These are phyloP conservation scores for Populus simonii DNA, from an alignment of 345 rosid genomes.

Conservation along the genomic window DNA sequence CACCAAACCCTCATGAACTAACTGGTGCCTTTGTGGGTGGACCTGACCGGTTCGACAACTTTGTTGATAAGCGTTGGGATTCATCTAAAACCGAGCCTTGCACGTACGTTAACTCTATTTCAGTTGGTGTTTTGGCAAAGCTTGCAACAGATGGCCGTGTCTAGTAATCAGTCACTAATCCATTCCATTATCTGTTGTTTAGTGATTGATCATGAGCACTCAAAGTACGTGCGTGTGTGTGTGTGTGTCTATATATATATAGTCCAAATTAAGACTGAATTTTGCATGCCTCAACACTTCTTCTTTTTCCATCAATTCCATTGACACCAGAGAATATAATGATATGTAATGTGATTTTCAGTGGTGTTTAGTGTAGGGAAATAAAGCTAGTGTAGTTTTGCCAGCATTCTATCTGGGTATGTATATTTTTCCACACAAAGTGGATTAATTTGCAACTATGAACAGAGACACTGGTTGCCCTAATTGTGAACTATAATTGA, in stretches of 20 bases:
- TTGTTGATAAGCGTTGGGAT: conserved; percentile 58
- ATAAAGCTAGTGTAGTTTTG: too few relatives aligned
- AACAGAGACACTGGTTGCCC: too few relatives aligned
- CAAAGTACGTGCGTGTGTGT: neutral
- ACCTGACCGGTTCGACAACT: conserved; percentile 67
- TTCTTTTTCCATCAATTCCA: too few relatives aligned
- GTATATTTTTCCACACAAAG: too few relatives aligned
- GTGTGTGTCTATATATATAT: too few relatives aligned
- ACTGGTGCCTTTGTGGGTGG: conserved; percentile 91
- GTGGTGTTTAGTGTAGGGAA: too few relatives aligned
- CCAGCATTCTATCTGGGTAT: too few relatives aligned
- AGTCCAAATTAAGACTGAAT: neutral
- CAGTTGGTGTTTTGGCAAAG: conserved; percentile 73
- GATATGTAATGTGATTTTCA: too few relatives aligned
- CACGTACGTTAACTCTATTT: conserved; percentile 73
- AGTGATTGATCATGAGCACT: neutral
- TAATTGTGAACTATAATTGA: too few relatives aligned
- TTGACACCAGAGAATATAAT: too few relatives aligned
- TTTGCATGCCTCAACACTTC: neutral
- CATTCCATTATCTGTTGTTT: neutral
- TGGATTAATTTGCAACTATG: too few relatives aligned
- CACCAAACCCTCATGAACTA: conserved; percentile 70
- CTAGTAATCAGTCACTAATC: neutral
- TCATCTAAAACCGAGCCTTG: conserved; percentile 80
- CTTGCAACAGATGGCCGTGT: conserved; percentile 34